Conservation (phyloP, 257 asterid genomes). For the Solanum chiquidenum region DNA sequence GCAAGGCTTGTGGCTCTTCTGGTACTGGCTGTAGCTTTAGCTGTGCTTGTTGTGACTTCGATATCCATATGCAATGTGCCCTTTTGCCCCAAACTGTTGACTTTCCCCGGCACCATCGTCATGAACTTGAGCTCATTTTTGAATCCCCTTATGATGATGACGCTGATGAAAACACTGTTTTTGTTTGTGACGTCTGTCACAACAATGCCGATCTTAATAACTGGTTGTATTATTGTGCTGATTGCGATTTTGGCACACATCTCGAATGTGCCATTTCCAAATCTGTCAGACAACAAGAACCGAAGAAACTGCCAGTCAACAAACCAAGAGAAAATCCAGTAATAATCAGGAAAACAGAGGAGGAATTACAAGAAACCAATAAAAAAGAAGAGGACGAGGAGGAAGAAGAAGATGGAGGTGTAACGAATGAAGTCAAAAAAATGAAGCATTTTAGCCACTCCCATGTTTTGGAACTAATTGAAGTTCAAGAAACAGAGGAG, state of each 20-base stretch:
- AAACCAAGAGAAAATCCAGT: not conserved
- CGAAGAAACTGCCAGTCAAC: not conserved
- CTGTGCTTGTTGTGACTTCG: conserved; percentile 29
- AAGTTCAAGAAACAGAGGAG: not conserved
- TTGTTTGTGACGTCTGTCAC: no score
- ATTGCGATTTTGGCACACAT: no score
- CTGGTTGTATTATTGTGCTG: no score
- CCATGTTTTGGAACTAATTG: not conserved
- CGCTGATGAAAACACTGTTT: not conserved
- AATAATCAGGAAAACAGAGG: not conserved
- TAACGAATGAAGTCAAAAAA: not conserved
- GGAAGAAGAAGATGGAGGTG: not conserved
- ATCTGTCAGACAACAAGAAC: no score
- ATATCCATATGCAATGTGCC: conserved; percentile 36
- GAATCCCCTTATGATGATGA: not conserved
- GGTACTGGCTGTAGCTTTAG: conserved; percentile 36
- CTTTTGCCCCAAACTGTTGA: not conserved
- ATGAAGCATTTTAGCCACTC: conserved; percentile 1
- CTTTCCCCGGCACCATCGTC: not conserved
- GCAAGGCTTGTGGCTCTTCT: conserved; percentile 36
- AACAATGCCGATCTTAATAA: no score
- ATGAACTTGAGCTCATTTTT: conserved; percentile 4
- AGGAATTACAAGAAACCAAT: not conserved
- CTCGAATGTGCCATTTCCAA: no score
- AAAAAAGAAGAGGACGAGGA: not conserved